Evolutionary conservation across 1,284 basidiomycete genomes (phyloP).

Genomic region (Microbotryum silenes-acaulis): DNA sequence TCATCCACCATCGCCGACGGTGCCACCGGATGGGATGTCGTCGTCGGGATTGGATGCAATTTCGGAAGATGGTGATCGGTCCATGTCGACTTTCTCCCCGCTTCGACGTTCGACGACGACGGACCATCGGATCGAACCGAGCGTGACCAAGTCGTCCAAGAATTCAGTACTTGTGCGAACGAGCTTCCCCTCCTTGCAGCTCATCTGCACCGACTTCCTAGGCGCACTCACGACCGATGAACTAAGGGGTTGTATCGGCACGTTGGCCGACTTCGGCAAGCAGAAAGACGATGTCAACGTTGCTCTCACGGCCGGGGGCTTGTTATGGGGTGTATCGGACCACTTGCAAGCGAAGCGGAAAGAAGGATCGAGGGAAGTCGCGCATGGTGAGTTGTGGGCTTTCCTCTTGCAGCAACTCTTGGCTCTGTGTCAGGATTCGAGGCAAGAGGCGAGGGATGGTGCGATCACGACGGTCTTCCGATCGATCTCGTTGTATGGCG

Average conservation of each 20-base stretch:
- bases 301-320: constrained; percentile 69
- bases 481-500: constrained; percentile 85
- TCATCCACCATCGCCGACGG: constrained; percentile 41
- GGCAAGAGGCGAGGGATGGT: constrained; percentile 81
- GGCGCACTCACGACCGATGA: constrained; percentile 70
- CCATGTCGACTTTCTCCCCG: background rate
- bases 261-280: constrained; percentile 79
- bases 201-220: constrained; percentile 84
- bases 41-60: constrained; percentile 5
- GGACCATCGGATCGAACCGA: too few species aligned
- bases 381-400: constrained; percentile 80
- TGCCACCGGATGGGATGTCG: background rate
- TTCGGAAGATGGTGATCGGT: background rate
- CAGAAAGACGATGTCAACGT: constrained; percentile 89
- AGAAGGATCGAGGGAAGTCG: constrained; percentile 49
- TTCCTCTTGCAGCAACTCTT: constrained; percentile 76
- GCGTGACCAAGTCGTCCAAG: constrained; percentile 12
- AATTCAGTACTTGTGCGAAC: constrained; percentile 59
- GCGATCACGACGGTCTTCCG: constrained; percentile 93
- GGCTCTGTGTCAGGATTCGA: constrained; percentile 67
- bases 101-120: background rate
- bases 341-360: constrained; percentile 56
- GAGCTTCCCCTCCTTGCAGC: constrained; percentile 84
- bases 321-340: constrained; percentile 90
- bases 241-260: constrained; percentile 76